Evolutionary conservation across 257 asterid species (phyloP), one percentile per base, ranked within the genome.

Genomic region (Forsythia suspensa): DNA sequence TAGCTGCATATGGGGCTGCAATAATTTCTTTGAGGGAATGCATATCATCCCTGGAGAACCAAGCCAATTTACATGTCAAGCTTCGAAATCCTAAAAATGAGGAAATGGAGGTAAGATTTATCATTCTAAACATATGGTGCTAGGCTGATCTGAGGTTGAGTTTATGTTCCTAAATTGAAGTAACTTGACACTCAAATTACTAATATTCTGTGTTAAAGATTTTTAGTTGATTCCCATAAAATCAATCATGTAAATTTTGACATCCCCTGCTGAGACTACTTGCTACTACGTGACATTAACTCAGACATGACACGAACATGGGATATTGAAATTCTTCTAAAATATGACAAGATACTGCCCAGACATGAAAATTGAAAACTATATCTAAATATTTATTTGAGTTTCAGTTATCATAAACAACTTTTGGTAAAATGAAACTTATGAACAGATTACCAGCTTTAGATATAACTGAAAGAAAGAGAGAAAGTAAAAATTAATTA

Each of bases 11-110:
- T 84, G 85, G 85, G 76, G 92, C 91, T 65, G 98, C 91, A 82
- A 92, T 92, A 73, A 79, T 70, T 61, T 87, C 88, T 36, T 79
- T 96, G 87, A 89, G 84, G 85, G 90, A 84, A 84, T 88, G 90
- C 55, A 80, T 94, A 79, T 89, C 89, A 29, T 91, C 97, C 69
- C 89, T 94, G 77, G 98, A 91, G 87, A 80, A 85, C 71, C 89
- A 80, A 71, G 80, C 95, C 48, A 81, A 78, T 82, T 75, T 81
- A 80, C 88, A 84, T 13, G 84, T 86, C 73, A 88, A 88, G 83
- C 74, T 84, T 81, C 91, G 84, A 68, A 82, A 79, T 79, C 91
- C 92, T 77, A 87, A 73, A 80, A 81, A 77, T 11, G 86, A 81
- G 73, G 87, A 88, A 67, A 6, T 77, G 29, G 84, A 91, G 96